Percentiles rank a stretch among this genome's conserved stretches.
phyloP scores from a whole-genome alignment of 257 asterid species.

The Plantago ovata region DNA sequence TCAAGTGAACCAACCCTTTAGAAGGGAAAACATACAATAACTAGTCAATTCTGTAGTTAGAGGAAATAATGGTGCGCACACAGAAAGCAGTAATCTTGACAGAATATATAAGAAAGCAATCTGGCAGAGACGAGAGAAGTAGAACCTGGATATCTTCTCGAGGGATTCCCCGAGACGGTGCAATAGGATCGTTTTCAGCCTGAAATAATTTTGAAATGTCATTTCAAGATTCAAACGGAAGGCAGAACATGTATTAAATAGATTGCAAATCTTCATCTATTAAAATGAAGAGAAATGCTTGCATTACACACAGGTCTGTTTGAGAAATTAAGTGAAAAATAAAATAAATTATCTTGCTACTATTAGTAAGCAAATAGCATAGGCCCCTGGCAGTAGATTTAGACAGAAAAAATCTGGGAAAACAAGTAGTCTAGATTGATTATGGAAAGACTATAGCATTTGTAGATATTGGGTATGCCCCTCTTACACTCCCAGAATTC shows the following conservation, averaged over 20 bases:
- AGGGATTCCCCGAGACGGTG: constrained; percentile 92
- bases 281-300: no score
- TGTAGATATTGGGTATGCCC: no score
- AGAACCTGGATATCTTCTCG: constrained; percentile 79
- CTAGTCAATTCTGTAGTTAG: neutral
- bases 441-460: no score
- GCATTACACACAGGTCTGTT: no score
- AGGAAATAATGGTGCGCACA: neutral
- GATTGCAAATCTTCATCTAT: neutral
- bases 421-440: no score
- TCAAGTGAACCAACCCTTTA: neutral
- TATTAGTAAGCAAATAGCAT: no score
- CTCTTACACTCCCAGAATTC: no score
- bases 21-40: neutral
- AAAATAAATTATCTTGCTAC: no score
- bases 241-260: neutral
- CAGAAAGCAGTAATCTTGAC: neutral
- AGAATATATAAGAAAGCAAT: neutral
- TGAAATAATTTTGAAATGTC: constrained; percentile 30
- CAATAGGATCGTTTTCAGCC: constrained; percentile 98
- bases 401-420: no score
- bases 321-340: no score
- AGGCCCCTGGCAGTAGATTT: no score
- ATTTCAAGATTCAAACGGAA: constrained; percentile 5
- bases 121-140: constrained; percentile 14